Base-by-base conservation (phyloP, 176 grass and related monocot genomes). In the Microstegium vimineum region DNA sequence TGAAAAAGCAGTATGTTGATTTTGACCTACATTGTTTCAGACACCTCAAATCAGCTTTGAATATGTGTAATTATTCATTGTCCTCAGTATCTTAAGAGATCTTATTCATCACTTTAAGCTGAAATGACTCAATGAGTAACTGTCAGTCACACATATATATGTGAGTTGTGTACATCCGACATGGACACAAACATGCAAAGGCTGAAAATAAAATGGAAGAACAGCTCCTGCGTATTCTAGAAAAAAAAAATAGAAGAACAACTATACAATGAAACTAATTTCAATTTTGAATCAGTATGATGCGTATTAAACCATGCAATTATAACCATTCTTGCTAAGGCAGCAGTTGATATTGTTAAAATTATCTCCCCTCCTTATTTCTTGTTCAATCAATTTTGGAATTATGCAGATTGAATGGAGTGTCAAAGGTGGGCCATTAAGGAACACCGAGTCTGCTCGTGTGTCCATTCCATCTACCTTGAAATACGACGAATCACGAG, bases 1-100 rank as follows among this genome's bases (percentile, higher is more conserved):
- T 66, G 96, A 95, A 81, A 99, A 93, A 89, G 96, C 93, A 80
- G 96, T 99, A 99, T 68, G 90, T 83, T 71, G 14, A 80, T 76
- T 70, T 78, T 3, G 14, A 34, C 32, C 38, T 81, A 71, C 69
- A 32, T 61, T 84, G 17, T 47, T 32, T 71, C 9, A 62, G 26
- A 45, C 23, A 37, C 13, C 35, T 26, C 14, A 62, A 83, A 69
- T 89, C 69, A 69, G 13, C 60, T 79, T 90, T 86, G 59, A 33
- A 37, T 61, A 80, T 74, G 5, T 73, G 3, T 73, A 73, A 20
- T 31, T 31, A 4, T 41, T 2, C 3, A 13, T 36, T 73, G 0
- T 5, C n/a, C 15, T 30, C 11, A 66, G 11, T 78, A 47, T 73
- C 17, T 77, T 71, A 59, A 66, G 45, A 6, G 14, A 28, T 43